Evolutionary conservation across 805 yeast species (phyloP), one percentile per base, ranked within the genome.

Genomic region (Hanseniaspora lachancei): DNA sequence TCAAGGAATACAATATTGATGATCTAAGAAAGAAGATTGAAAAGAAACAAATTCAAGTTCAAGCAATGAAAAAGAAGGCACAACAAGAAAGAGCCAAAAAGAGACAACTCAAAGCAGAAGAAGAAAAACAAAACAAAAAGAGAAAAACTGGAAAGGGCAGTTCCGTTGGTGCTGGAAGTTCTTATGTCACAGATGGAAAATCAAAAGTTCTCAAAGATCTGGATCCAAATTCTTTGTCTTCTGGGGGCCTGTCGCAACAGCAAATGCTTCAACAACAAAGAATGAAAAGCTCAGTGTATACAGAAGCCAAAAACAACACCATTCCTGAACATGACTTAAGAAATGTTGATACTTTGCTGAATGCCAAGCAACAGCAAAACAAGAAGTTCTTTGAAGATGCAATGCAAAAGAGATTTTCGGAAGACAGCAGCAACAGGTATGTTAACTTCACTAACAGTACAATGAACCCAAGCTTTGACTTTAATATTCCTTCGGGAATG

Each of bases 311-410:
- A 2, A 84, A 93, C 40, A 85, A 96, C 1, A 86, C 88, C 68
- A 86, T 91, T 60, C 97, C 97, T 16, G 97, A 91, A 68, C 77
- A 89, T 76, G 95, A 88, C 48, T 73, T 91, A 58, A 82, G 85
- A 24, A 86, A 95, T 6, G 89, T 89, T 12, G 86, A 85, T 55
- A 77, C 80, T 47, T 81, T 88, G 23, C 70, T 86, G 50, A 74
- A 78, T 49, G 89, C 82, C 59, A 87, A 88, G 68, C 84, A 87
- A 58, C 81, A 77, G 56, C 83, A 86, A 7, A 82, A 89, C 59
- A 81, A 82, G 59, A 78, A 81, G 56, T 95, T 87, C n/a, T 96
- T 93, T 49, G 79, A 81, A 59, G 95, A 87, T 61, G 86, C 87
- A 66, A 74, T 91, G 68, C 79, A 79, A 51, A 83, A 84, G 59